Evolutionary conservation across 495 filamentous ascomycete species (phyloP), one percentile per base, ranked within the genome.

Genomic region (Penicillium ochrochloron): DNA sequence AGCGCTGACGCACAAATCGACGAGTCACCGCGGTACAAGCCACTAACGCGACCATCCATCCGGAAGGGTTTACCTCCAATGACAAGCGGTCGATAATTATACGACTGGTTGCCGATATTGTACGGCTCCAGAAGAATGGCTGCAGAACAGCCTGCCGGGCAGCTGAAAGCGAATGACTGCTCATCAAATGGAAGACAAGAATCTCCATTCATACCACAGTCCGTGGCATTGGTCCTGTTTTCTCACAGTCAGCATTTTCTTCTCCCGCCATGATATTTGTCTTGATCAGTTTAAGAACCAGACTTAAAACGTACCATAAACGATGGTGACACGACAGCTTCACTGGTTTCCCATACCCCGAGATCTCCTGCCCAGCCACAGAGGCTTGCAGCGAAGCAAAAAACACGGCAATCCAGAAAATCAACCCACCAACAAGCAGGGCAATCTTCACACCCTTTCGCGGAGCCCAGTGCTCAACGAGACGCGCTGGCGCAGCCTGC

Each of bases 1-100:
- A 94, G 83, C 17, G 90, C 91, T 8, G 90, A 78, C 14, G 83
- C 83, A 70, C 91, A 94, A 64, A 93, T 88, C 60, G 89, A 89
- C 2, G 91, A 93, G 68, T 94, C 92, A 6, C 89, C 88, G 15
- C 92, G 84, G 74, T 95, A 95, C 23, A 87, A 67, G 0, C 84
- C 75, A 52, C 75, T 64, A 17, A 53, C 63, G 27, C 71, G 70
- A 12, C 76, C 74, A 41, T 73, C 74, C 14, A 75, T 62, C 3
- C 77, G 74, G n/a, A 79, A 74, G 2, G 83, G 66, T 17, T 84
- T 84, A 0, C 90, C 90, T 14, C 91, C 92, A 25, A 94, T 82
- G 0, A 95, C 86, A 11, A 93, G 76, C 0, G 82, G 83, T 21
- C 76, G 75, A 64, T 93, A 94, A 33, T 85, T 79, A 46, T 90